Conservation (phyloP, 805 yeast species). For the Hagleromyces aurorensis region DNA sequence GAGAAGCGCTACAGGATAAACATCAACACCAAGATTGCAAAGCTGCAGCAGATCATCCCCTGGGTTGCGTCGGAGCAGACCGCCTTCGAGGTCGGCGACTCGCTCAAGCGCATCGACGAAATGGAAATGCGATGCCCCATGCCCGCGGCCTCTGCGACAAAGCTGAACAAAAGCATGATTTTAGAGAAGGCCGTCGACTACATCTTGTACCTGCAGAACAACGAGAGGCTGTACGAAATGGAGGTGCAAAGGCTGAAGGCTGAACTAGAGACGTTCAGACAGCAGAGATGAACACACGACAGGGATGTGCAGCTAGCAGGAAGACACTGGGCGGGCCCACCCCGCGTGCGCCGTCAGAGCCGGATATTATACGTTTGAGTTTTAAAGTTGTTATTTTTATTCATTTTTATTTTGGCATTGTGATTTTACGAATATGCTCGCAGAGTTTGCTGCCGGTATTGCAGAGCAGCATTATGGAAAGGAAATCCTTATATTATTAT, state of each 20-base stretch:
- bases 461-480: too few species aligned
- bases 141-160: conserved; percentile 25
- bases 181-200: conserved; percentile 63
- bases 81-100: conserved; percentile 42
- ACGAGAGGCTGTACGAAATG: conserved; percentile 33
- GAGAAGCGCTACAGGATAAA: conserved; percentile 66
- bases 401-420: too few species aligned
- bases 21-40: conserved; percentile 64
- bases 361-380: conserved; percentile 15
- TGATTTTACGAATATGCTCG: too few species aligned
- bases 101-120: conserved; percentile 6
- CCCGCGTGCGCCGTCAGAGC: too few species aligned
- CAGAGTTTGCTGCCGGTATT: too few species aligned
- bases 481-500: too few species aligned
- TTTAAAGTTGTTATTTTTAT: conserved; percentile 15
- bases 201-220: conserved; percentile 44
- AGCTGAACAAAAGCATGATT: conserved; percentile 57
- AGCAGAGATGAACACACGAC: background rate
- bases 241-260: conserved; percentile 29
- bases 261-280: conserved; percentile 25
- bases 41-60: conserved; percentile 58
- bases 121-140: conserved; percentile 6
- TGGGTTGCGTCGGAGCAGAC: conserved; percentile 56
- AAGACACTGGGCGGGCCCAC: conserved; percentile 12
- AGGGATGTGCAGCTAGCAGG: conserved; percentile 1